These are phyloP conservation scores for Acmispon strigosus DNA, from an alignment of 306 rosid species.

Conservation along the genomic window DNA sequence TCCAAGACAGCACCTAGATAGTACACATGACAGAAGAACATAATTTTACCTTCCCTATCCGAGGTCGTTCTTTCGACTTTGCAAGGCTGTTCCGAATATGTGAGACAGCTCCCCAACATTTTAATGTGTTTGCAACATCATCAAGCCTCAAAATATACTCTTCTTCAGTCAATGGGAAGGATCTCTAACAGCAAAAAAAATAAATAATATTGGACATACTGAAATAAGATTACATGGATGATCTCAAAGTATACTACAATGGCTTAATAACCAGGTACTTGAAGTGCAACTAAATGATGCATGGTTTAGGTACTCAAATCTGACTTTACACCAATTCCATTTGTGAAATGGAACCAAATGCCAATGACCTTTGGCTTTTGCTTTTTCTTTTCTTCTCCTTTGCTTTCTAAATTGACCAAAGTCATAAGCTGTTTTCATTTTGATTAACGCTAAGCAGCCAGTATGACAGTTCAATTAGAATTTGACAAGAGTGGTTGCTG, in stretches of 20 bases:
- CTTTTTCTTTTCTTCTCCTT: too few relatives aligned
- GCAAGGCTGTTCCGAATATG: constrained; percentile 86
- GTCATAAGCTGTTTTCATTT: too few relatives aligned
- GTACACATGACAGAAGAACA: constrained; percentile 4
- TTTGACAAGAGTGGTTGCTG: too few relatives aligned
- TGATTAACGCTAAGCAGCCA: too few relatives aligned
- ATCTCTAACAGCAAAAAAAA: constrained; percentile 44
- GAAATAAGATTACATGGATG: background rate
- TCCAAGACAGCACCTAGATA: background rate
- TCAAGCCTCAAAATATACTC: constrained; percentile 94
- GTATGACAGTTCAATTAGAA: too few relatives aligned
- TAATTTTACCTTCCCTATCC: constrained; percentile 80
- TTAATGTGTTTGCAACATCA: constrained; percentile 78
- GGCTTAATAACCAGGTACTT: background rate
- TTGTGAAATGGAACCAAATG: background rate
- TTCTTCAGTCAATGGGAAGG: constrained; percentile 94
- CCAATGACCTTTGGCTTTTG: too few relatives aligned
- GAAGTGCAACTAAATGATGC: constrained; percentile 1
- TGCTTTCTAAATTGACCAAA: too few relatives aligned
- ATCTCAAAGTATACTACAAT: background rate
- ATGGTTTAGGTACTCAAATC: background rate
- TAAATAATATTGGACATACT: background rate
- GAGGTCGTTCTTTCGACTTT: constrained; percentile 78
- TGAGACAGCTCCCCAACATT: constrained; percentile 99
- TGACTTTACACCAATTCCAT: background rate